Evolutionary conservation across 257 asterid genomes (phyloP).

Genomic region (Solanum appendiculatum): DNA sequence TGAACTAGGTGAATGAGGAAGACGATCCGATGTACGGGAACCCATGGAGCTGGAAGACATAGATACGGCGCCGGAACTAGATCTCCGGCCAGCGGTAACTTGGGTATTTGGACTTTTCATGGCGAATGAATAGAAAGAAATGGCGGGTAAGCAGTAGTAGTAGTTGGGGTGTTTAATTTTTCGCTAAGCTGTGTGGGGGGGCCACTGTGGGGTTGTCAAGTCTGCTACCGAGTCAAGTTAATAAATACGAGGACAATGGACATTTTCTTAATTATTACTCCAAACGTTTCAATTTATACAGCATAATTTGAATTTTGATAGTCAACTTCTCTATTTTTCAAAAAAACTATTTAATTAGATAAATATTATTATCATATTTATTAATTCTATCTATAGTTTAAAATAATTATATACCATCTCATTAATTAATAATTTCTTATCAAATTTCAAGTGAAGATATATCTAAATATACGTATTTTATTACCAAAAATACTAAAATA

Average conservation of each 20-base stretch:
- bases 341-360: no score
- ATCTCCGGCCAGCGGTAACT: constrained; percentile 22
- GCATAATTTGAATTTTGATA: no score
- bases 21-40: constrained; percentile 19
- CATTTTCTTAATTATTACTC: not conserved
- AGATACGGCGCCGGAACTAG: constrained; percentile 25
- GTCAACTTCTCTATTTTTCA: not conserved
- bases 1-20: constrained; percentile 22
- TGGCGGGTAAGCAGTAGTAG: constrained; percentile 42
- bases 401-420: no score
- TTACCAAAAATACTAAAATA: no score
- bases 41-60: not conserved
- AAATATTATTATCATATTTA: no score
- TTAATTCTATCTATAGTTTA: no score
- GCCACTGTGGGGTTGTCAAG: not conserved
- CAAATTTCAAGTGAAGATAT: no score
- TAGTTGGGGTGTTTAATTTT: constrained; percentile 12
- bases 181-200: not conserved
- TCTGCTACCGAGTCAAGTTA: not conserved
- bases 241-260: not conserved
- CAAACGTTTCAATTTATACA: not conserved
- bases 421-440: no score
- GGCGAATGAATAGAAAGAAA: not conserved
- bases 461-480: no score
- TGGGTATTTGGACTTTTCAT: constrained; percentile 32